Base-by-base conservation (phyloP, 1,284 basidiomycete species). In the Vanrija sp. region DNA sequence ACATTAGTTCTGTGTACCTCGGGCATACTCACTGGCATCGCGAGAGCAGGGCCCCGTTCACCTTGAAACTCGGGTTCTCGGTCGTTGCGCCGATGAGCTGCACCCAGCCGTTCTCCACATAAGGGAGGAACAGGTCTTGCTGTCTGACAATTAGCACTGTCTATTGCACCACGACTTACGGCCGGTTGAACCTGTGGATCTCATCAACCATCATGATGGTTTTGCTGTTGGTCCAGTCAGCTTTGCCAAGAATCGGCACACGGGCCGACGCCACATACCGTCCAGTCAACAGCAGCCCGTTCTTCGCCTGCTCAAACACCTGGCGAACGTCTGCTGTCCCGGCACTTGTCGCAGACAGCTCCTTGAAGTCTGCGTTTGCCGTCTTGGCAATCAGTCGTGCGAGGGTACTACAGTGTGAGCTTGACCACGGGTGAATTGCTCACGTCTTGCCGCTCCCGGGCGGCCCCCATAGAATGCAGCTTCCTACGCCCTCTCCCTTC, bases 1-100 rank as follows among this genome's bases (percentile, higher is more conserved):
- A 18, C 4, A 41, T 53, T 15, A 54, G 51, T 10, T 14, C 10
- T 8, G 15, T 3, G 10, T 18, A 2, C 3, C 3, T 6, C 1
- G 6, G 14, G 3, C 1, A 3, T 5, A 77, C 82, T 66, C 59
- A 85, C 87, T 88, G 82, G 73, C 89, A 89, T 43, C 89, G 83
- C 64, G 87, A 89, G 37, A 92, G 76, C 36, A 93, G 77, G 4
- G 89, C 87, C 35, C 82, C 83, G 47, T 84, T 88, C 41, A 89
- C 73, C 62, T 87, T 89, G 78, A 94, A 95, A 1, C 88, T 90
- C 0, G 91, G 91, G 65, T 95, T 95, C 72, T 95, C 91, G 0
- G 91, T 95, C 3, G 91, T 95, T 1, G 91, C 90, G 16, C 89
- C 89, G 57, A 95, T 84, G 35, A 94, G 78, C 80, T 87, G 86